Base-by-base conservation (phyloP, 2,329 filamentous ascomycete species). In the Niveomyces coronatus region DNA sequence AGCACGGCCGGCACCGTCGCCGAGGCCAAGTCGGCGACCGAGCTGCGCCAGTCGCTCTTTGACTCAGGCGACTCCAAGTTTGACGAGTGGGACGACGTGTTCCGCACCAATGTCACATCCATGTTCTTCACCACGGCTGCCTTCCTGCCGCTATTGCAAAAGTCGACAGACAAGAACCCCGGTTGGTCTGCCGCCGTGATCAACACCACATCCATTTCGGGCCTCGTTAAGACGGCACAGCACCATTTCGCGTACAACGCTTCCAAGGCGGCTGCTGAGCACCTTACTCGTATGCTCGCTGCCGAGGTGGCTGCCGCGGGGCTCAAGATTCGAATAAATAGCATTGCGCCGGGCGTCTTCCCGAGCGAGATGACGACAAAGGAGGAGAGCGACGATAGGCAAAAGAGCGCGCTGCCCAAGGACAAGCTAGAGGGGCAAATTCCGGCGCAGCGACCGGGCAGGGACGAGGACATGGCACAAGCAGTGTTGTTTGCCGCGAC, bases 91-190 rank as follows among this genome's bases (percentile, higher is more conserved):
- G 70, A 69, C n/a, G 60, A 71, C 28, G 74, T 76, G 0, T 88
- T 82, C 64, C 73, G 75, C 42, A 85, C 82, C 15, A 87, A 93
- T 46, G 83, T 88, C 9, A 74, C 84, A 22, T 74, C 71, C 43
- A 67, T 77, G 40, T 82, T 76, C 62, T 82, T 79, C 46, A 66
- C 74, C 35, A 78, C 77, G 0, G 68, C 78, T 35, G 70, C 75
- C 0, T 68, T 82, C 31, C 70, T 76, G 2, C 76, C 78, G 0
- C 62, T 82, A 4, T 65, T 84, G 35, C 70, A 79, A 51, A 66
- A 66, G 16, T 63, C 48, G 49, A 68, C 50, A 47, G 58, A 66
- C 36, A 48, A 40, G 1, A 56, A 64, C 42, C 44, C 50, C 4
- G 65, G 64, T 39, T 72, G 67, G 68, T 68, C 76, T 0, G 63